A percentile compares a stretch with the other conserved stretches of the same genome.
phyloP scores from a whole-genome alignment of 2,329 filamentous ascomycete genomes.

The Magnaporthiopsis poae region DNA sequence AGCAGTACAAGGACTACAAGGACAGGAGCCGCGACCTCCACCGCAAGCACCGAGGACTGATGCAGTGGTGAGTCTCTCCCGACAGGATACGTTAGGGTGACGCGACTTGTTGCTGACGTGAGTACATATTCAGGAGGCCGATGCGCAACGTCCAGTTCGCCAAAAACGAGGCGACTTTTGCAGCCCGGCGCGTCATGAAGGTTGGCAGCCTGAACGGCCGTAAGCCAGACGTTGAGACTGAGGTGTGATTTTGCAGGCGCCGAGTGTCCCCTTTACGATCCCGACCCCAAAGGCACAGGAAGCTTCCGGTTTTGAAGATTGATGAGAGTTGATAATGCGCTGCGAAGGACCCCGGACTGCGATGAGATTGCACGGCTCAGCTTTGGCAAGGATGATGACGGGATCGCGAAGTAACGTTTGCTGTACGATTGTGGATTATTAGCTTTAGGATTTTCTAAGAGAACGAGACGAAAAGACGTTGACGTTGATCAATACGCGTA shows the following conservation, averaged over 20 bases:
- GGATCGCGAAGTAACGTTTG: not conserved
- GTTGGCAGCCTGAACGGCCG: constrained; percentile 69
- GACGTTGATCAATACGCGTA: no score
- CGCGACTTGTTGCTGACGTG: constrained; percentile 1
- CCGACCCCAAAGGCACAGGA: not conserved
- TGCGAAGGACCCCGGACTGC: not conserved
- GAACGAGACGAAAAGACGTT: not conserved
- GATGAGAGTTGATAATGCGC: not conserved
- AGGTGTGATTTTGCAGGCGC: constrained; percentile 32
- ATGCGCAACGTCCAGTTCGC: constrained; percentile 78
- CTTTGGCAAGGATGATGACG: no score
- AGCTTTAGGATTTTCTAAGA: not conserved
- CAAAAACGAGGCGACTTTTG: constrained; percentile 77
- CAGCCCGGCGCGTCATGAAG: constrained; percentile 63
- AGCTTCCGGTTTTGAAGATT: not conserved
- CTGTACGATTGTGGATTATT: not conserved
- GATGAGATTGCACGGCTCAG: not conserved
- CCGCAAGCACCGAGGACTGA: constrained; percentile 76
- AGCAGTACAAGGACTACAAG: constrained; percentile 53
- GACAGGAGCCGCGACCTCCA: constrained; percentile 64
- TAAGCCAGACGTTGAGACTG: constrained; percentile 81
- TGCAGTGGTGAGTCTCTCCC: constrained; percentile 61
- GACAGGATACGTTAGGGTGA: not conserved
- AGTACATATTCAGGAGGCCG: constrained; percentile 43
- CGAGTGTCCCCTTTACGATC: not conserved